Conservation (phyloP, 352 stramenopile genomes). For the Globisporangium canariense region DNA sequence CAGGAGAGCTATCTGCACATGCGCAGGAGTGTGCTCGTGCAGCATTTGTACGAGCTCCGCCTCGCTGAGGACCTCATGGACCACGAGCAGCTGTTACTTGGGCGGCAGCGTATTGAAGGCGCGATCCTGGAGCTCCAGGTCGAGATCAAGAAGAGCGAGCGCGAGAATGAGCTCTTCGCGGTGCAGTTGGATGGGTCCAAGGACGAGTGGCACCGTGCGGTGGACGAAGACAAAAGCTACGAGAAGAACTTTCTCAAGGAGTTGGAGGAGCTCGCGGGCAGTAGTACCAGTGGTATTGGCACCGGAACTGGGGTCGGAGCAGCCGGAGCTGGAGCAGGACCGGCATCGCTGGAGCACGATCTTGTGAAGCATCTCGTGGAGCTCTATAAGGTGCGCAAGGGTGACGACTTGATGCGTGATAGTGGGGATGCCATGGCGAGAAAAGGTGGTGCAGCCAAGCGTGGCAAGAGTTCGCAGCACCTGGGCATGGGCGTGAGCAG, state of each 20-base stretch:
- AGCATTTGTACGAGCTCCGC: constrained; percentile 72
- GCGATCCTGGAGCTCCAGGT: constrained; percentile 21
- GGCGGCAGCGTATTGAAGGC: constrained; percentile 24
- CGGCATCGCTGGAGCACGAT: constrained; percentile 69
- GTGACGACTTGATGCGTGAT: constrained; percentile 39
- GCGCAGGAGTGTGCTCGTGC: constrained; percentile 42
- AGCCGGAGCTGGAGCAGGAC: constrained; percentile 13
- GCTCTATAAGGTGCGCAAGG: constrained; percentile 73
- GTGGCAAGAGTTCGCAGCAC: constrained; percentile 28
- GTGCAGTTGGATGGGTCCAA: constrained; percentile 46
- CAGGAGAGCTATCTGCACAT: constrained; percentile 56
- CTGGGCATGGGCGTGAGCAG: constrained; percentile 15
- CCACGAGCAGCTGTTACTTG: constrained; percentile 44
- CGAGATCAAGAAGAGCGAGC: constrained; percentile 24
- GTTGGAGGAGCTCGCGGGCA: constrained; percentile 68
- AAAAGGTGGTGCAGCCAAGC: constrained; percentile 13
- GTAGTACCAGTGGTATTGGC: constrained; percentile 10
- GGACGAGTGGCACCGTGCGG: constrained; percentile 61
- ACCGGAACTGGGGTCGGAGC: constrained; percentile 14
- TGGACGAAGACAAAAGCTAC: constrained; percentile 65
- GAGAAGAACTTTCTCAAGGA: constrained; percentile 66
- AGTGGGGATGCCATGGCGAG: constrained; percentile 15
- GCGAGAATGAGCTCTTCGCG: constrained; percentile 49
- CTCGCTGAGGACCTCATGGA: constrained; percentile 52
- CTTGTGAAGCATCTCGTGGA: constrained; percentile 67